Evolutionary conservation across 2,329 filamentous ascomycete genomes (phyloP).

Genomic region (Stagonosporopsis cucurbitacearum): DNA sequence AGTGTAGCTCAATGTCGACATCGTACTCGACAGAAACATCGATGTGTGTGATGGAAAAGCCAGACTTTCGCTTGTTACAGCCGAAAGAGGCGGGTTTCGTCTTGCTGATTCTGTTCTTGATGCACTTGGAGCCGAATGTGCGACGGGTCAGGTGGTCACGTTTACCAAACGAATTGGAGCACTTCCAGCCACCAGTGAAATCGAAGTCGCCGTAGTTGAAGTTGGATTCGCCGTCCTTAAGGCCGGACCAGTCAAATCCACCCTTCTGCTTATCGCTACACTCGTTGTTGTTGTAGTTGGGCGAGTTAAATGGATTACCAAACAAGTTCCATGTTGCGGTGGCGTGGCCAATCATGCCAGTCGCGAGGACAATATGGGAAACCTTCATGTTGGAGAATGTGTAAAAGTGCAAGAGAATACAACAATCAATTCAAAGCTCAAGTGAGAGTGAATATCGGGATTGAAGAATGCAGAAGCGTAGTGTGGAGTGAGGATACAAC

Average conservation of each 20-base stretch:
- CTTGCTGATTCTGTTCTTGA: slow-evolving; percentile 55
- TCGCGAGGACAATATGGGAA: slow-evolving; percentile 53
- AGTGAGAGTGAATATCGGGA: slow-evolving; percentile 23
- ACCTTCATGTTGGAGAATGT: slow-evolving; percentile 50
- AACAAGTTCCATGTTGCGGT: slow-evolving; percentile 58
- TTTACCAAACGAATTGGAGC: slow-evolving; percentile 66
- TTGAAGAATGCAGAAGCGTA: slow-evolving; percentile 30
- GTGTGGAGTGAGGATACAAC: slow-evolving; percentile 28
- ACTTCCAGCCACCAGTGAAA: slow-evolving; percentile 69
- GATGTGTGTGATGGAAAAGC: slow-evolving; percentile 79
- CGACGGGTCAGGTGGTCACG: slow-evolving; percentile 61
- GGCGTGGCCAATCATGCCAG: slow-evolving; percentile 56
- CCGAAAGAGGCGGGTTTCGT: slow-evolving; percentile 70
- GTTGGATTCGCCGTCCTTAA: slow-evolving; percentile 60
- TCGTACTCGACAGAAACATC: slow-evolving; percentile 77
- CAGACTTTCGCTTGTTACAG: slow-evolving; percentile 55
- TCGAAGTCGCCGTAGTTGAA: slow-evolving; percentile 72
- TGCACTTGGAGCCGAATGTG: slow-evolving; percentile 52
- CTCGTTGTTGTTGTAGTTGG: slow-evolving; percentile 75
- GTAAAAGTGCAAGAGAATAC: neutral
- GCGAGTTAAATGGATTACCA: slow-evolving; percentile 67
- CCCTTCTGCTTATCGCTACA: slow-evolving; percentile 72
- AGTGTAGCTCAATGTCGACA: slow-evolving; percentile 83
- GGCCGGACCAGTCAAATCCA: slow-evolving; percentile 75
- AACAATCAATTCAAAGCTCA: slow-evolving; percentile 20